Evolutionary conservation across 2,329 filamentous ascomycete species (phyloP), one percentile per base, ranked within the genome.

Genomic region (Alternaria gaisen): DNA sequence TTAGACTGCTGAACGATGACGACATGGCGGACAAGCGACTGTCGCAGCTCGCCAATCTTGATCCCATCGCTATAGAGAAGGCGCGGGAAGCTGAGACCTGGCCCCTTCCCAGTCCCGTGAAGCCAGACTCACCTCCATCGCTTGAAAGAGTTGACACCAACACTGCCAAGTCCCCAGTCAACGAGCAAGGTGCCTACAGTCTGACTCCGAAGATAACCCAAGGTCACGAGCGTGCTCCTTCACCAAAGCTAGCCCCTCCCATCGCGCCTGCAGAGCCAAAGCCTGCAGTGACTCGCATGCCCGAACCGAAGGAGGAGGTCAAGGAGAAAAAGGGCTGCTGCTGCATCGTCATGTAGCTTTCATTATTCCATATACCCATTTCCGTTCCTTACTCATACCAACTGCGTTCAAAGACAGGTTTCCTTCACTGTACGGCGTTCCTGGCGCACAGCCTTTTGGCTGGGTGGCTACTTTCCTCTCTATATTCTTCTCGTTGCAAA

Each of bases 1-100:
- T 97, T 80, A 88, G 91, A 18, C 90, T 94, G 6, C 82, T 98
- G 64, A 95, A 91, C 68, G 75, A 82, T 38, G 87, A 91, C 50
- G 87, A 91, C 24, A 69, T 72, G 67, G 56, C 69, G 28, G 61
- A 65, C 42, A 74, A 76, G 53, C 71, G 73, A 20, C 64, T 74
- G 43, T 73, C 78, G 65, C 63, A 80, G 47, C 58, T 60, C 28
- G 58, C 58, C 32, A 62, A 71, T 67, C 32, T 66, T 68, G 42
- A 60, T 22, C 69, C 72, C 2, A 54, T 74, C 7, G 75, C 74
- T 11, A 53, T 76, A 14, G 72, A 79, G 43, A 73, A 70, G 34
- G 66, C 70, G 20, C 63, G 66, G 40, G 61, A 72, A 55, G 65
- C 74, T 20, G 69, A 69, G n/a, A 50, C 69, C 53, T 79, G 77